Evolutionary conservation across 805 yeast species (phyloP).

Genomic region (Teunomyces panamensis): DNA sequence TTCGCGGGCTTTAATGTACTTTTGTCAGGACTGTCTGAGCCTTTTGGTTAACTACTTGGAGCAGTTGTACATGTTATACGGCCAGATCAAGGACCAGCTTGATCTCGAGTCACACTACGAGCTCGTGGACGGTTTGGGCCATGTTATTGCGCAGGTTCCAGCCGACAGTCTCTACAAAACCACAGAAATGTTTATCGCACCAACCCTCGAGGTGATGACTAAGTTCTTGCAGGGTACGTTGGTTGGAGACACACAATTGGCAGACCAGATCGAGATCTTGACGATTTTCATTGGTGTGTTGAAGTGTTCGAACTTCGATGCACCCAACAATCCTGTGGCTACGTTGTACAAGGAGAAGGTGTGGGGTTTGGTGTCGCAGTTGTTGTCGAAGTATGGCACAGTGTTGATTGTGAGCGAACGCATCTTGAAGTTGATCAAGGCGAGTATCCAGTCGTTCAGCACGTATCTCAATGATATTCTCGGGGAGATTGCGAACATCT

Average conservation of each 20-base stretch:
- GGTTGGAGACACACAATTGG: constrained; percentile 25
- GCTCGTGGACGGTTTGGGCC: constrained; percentile 85
- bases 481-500: constrained; percentile 59
- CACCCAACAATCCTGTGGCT: constrained; percentile 48
- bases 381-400: constrained; percentile 55
- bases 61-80: constrained; percentile 74
- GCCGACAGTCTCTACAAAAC: constrained; percentile 51
- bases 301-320: constrained; percentile 41
- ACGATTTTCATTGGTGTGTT: constrained; percentile 59
- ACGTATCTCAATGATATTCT: constrained; percentile 57
- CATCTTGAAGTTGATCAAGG: constrained; percentile 63
- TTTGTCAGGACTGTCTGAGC: constrained; percentile 85
- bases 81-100: constrained; percentile 46
- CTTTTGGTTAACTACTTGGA: constrained; percentile 64
- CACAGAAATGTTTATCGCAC: constrained; percentile 61
- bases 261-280: constrained; percentile 72
- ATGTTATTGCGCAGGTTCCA: constrained; percentile 65
- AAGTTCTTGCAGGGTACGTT: constrained; percentile 7
- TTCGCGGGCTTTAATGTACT: constrained; percentile 88
- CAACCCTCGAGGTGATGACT: constrained; percentile 50
- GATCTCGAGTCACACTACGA: constrained; percentile 73
- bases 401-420: constrained; percentile 71
- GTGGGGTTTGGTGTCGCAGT: constrained; percentile 55
- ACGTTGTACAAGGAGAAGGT: constrained; percentile 48
- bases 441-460: constrained; percentile 60